phyloP scores from a whole-genome alignment of 192 early-diverging fungal genomes.

The Phycomyces nitens region DNA sequence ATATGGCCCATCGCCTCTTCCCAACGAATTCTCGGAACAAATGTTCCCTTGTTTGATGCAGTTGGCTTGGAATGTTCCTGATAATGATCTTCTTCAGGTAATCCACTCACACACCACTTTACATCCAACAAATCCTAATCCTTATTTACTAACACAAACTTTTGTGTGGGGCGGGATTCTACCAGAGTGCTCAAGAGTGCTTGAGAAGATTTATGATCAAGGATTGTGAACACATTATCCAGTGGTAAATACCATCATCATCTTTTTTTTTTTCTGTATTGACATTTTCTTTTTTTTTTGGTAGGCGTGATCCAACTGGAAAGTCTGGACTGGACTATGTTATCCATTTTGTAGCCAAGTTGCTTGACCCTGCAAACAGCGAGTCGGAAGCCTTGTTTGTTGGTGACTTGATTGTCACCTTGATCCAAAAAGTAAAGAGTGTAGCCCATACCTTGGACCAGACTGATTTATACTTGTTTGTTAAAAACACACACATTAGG shows the following conservation, averaged over 20 bases:
- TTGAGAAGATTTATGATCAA: conserved; percentile 78
- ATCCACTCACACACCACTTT: too few species aligned
- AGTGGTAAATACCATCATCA: conserved; percentile 55
- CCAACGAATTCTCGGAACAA: conserved; percentile 61
- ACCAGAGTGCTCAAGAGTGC: conserved; percentile 76
- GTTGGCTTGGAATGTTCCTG: conserved; percentile 62
- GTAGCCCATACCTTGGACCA: too few species aligned
- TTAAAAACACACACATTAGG: too few species aligned
- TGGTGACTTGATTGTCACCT: conserved; percentile 81
- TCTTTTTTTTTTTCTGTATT: neutral
- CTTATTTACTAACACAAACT: conserved; percentile 1
- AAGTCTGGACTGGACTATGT: conserved; percentile 76
- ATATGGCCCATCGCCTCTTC: conserved; percentile 69
- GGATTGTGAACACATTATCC: conserved; percentile 66
- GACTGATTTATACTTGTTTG: too few species aligned
- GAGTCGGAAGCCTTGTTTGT: conserved; percentile 87
- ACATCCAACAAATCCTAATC: neutral
- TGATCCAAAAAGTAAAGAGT: conserved; percentile 73
- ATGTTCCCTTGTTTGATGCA: conserved; percentile 83
- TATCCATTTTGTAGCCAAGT: conserved; percentile 75
- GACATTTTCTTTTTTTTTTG: neutral
- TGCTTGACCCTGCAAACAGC: conserved; percentile 68
- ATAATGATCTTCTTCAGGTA: conserved; percentile 78
- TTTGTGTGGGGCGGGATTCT: neutral
- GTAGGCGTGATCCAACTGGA: conserved; percentile 39